A percentile compares a stretch with the other conserved stretches of the same genome.
Conservation (phyloP, 305 asterid species). For the Coffea humblotiana region DNA sequence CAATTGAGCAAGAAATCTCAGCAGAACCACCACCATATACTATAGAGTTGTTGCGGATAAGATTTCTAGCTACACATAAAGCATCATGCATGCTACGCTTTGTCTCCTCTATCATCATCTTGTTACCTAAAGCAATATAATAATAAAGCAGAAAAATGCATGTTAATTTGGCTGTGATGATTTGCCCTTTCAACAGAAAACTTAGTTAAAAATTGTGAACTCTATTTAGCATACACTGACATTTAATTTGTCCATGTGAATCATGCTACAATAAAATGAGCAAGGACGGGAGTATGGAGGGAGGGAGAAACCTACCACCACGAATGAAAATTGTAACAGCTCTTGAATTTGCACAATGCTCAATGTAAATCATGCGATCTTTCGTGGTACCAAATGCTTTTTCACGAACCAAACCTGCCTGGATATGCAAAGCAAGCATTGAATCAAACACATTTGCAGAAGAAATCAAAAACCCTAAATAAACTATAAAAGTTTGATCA, state of each 20-base stretch:
- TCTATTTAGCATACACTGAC: neutral
- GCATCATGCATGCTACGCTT: slow-evolving; percentile 95
- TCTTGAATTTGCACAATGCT: slow-evolving; percentile 97
- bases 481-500: neutral
- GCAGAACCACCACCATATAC: slow-evolving; percentile 99
- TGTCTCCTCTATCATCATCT: slow-evolving; percentile 97
- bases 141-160: neutral
- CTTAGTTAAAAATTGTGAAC: neutral
- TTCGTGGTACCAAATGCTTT: slow-evolving; percentile 94
- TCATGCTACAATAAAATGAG: neutral
- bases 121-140: slow-evolving; percentile 62
- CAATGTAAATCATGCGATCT: slow-evolving; percentile 94
- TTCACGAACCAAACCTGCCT: slow-evolving; percentile 98
- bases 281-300: neutral
- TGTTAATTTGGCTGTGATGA: neutral
- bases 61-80: slow-evolving; percentile 85
- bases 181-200: neutral
- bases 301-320: slow-evolving; percentile 64
- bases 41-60: slow-evolving; percentile 86
- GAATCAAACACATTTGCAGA: neutral
- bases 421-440: slow-evolving; percentile 7
- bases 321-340: slow-evolving; percentile 97
- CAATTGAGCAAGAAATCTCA: slow-evolving; percentile 85
- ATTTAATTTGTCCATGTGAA: neutral
- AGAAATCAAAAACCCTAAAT: neutral